Evolutionary conservation across 345 rosid species (phyloP).

Genomic region (Arabis alpina): DNA sequence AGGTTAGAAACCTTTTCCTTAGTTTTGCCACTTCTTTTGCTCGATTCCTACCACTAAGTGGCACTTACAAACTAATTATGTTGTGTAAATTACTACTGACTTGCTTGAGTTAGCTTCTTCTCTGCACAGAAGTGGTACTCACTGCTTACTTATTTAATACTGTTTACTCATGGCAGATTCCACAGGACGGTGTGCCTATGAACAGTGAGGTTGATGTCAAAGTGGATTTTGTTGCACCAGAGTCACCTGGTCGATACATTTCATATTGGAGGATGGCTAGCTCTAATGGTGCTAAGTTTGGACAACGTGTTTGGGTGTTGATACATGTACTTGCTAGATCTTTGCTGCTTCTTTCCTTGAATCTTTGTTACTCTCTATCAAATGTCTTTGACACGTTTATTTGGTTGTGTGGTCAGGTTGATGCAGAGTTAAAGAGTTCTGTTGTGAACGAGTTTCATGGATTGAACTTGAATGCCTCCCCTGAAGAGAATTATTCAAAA

Average conservation of each 20-base stretch:
- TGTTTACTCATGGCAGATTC: constrained; percentile 55
- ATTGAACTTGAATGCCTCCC: constrained; percentile 73
- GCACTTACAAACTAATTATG: not conserved
- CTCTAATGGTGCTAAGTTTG: constrained; percentile 70
- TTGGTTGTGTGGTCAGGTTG: constrained; percentile 54
- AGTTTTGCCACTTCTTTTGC: constrained; percentile 20
- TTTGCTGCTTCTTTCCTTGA: constrained; percentile 9
- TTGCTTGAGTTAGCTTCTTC: constrained; percentile 1
- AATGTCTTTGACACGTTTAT: not conserved
- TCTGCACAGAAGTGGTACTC: not conserved
- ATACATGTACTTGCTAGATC: constrained; percentile 56
- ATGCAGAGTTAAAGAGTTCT: constrained; percentile 50
- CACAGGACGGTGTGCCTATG: constrained; percentile 61
- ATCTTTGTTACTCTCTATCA: not conserved
- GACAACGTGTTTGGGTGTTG: constrained; percentile 95
- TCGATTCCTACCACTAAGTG: not conserved
- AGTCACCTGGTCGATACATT: constrained; percentile 71
- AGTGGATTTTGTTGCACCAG: constrained; percentile 78
- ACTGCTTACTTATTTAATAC: not conserved
- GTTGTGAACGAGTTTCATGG: constrained; percentile 45
- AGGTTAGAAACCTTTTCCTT: constrained; percentile 49
- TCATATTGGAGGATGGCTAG: constrained; percentile 93
- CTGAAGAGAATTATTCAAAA: constrained; percentile 43
- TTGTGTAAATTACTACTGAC: not conserved
- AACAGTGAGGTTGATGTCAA: constrained; percentile 74